Conservation (phyloP, 2,329 filamentous ascomycete genomes). For the Fusarium graminum region DNA sequence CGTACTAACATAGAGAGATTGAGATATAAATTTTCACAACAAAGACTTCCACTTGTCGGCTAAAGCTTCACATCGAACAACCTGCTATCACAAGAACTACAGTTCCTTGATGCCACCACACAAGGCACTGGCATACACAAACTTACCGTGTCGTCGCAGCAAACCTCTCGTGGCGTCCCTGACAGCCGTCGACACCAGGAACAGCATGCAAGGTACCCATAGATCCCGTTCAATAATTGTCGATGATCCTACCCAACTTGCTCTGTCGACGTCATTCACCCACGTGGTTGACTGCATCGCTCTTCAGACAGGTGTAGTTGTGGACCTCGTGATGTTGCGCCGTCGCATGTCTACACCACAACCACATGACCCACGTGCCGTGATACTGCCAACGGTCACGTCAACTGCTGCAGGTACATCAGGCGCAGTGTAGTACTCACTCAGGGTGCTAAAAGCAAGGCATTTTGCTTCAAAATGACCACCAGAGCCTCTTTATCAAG, state of each 20-base stretch:
- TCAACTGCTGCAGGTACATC: slow-evolving; percentile 41
- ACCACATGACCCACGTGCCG: slow-evolving; percentile 47
- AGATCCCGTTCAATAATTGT: slow-evolving; percentile 21
- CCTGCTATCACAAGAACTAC: background rate
- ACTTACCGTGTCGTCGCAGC: slow-evolving; percentile 19
- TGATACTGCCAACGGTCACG: slow-evolving; percentile 47
- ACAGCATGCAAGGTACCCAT: slow-evolving; percentile 41
- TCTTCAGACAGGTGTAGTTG: slow-evolving; percentile 1
- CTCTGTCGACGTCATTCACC: slow-evolving; percentile 35
- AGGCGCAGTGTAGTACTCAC: slow-evolving; percentile 46
- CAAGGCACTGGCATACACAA: background rate
- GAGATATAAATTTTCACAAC: background rate
- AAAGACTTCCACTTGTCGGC: background rate
- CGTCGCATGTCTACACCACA: slow-evolving; percentile 46
- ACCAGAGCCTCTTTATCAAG: slow-evolving; percentile 21
- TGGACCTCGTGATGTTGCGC: slow-evolving; percentile 40
- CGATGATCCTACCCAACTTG: slow-evolving; percentile 24
- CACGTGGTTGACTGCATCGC: slow-evolving; percentile 39
- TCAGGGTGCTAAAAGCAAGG: slow-evolving; percentile 39
- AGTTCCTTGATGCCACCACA: background rate
- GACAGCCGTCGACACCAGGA: slow-evolving; percentile 35
- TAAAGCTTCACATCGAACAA: background rate
- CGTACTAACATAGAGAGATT: background rate
- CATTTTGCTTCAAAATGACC: slow-evolving; percentile 45
- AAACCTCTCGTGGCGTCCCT: slow-evolving; percentile 34